Evolutionary conservation across 495 filamentous ascomycete genomes (phyloP).

Genomic region (Aspergillus olivimuriae): DNA sequence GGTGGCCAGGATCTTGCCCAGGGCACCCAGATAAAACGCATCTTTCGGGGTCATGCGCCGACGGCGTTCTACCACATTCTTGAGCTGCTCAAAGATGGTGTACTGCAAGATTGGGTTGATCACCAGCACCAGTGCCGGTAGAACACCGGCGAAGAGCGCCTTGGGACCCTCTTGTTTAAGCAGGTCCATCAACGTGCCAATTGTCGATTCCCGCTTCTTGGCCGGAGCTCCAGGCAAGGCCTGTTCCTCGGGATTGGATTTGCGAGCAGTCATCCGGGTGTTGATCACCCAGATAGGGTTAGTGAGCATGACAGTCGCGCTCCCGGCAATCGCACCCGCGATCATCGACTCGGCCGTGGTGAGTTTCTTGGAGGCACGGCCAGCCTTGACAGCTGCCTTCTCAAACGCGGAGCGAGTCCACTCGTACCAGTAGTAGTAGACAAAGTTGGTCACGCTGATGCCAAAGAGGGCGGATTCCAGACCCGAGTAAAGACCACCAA

Average conservation of each 20-base stretch:
- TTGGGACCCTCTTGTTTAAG: conserved; percentile 72
- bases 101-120: conserved; percentile 99
- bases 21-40: conserved; percentile 83
- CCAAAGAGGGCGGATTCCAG: conserved; percentile 90
- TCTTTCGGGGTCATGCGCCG: conserved; percentile 71
- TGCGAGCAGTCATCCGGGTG: conserved; percentile 92
- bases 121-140: conserved; percentile 87
- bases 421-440: conserved; percentile 99
- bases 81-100: conserved; percentile 97
- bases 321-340: conserved; percentile 90
- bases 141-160: conserved; percentile 85
- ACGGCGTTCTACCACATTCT: conserved; percentile 63
- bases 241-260: conserved; percentile 49
- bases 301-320: conserved; percentile 87
- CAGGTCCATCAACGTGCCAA: conserved; percentile 71
- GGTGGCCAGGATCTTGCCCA: conserved; percentile 92
- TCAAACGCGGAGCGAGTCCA: conserved; percentile 90
- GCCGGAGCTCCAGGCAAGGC: conserved; percentile 40
- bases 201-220: conserved; percentile 56
- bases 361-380: conserved; percentile 75
- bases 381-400: conserved; percentile 64
- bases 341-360: conserved; percentile 88
- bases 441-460: conserved; percentile 97
- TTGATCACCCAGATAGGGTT: conserved; percentile 99
- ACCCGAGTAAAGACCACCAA: conserved; percentile 80